phyloP scores from a whole-genome alignment of 1,139 yeast genomes.

The Lodderomyces orthopsilosis region DNA sequence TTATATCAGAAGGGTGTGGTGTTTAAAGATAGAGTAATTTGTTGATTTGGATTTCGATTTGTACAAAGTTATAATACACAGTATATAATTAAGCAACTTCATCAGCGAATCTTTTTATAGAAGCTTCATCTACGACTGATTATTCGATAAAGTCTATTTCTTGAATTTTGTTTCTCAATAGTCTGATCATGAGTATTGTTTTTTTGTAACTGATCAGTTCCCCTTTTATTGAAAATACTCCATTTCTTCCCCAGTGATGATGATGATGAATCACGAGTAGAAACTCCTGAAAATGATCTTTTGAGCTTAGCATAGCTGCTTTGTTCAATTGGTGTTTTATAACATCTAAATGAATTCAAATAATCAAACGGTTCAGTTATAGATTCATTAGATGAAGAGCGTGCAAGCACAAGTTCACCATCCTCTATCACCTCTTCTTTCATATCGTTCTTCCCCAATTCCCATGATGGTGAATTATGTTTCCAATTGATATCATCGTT shows the following conservation, averaged over 20 bases:
- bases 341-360: not conserved
- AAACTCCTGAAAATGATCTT: not conserved
- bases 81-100: too few relatives aligned
- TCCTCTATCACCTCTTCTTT: not conserved
- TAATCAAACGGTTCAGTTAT: not conserved
- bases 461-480: not conserved
- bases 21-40: conserved; percentile 2
- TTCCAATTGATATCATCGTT: not conserved
- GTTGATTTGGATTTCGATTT: not conserved
- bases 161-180: not conserved
- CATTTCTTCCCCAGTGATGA: not conserved
- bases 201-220: not conserved
- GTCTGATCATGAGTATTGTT: not conserved
- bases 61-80: not conserved
- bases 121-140: not conserved
- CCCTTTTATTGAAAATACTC: not conserved
- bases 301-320: not conserved
- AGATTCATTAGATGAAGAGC: not conserved
- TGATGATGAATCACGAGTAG: not conserved
- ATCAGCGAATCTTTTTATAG: not conserved
- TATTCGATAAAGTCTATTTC: not conserved
- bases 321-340: not conserved
- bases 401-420: not conserved
- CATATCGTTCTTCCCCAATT: not conserved
- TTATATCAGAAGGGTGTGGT: not conserved